Evolutionary conservation across 1,284 basidiomycete species (phyloP).

Genomic region (Irpex sp.): DNA sequence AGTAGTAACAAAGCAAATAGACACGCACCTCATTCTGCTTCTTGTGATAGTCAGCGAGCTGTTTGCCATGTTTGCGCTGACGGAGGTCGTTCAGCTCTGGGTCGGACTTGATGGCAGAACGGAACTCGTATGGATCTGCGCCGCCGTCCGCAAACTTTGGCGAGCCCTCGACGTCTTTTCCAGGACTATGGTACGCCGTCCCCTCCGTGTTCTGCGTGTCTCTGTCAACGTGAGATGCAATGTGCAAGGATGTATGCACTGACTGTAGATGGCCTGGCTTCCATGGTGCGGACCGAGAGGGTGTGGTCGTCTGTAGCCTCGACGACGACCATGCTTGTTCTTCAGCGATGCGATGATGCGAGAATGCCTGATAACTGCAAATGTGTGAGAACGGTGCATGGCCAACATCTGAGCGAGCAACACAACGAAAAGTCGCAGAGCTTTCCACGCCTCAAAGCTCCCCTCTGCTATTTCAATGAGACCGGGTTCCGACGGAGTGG

Average conservation of each 20-base stretch:
- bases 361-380: background rate
- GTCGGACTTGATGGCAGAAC: conserved; percentile 53
- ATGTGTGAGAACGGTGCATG: conserved; percentile 1
- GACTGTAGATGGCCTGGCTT: conserved; percentile 8
- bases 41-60: conserved; percentile 70
- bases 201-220: conserved; percentile 19
- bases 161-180: conserved; percentile 26
- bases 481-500: conserved; percentile 22
- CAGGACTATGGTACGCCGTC: conserved; percentile 21
- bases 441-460: background rate
- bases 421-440: conserved; percentile 9
- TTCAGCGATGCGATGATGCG: background rate
- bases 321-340: conserved; percentile 15
- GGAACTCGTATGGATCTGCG: conserved; percentile 60
- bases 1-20: background rate
- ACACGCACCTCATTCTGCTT: conserved; percentile 76
- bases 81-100: conserved; percentile 60
- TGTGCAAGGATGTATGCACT: background rate
- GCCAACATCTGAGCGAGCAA: background rate
- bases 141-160: conserved; percentile 9
- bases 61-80: conserved; percentile 55
- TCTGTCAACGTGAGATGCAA: background rate
- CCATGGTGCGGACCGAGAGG: conserved; percentile 14
- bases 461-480: background rate
- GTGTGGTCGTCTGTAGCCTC: conserved; percentile 14